Evolutionary conservation across 768 basidiomycete genomes (phyloP), one percentile per base, ranked within the genome.

Genomic region (Auriscalpium vulgare): DNA sequence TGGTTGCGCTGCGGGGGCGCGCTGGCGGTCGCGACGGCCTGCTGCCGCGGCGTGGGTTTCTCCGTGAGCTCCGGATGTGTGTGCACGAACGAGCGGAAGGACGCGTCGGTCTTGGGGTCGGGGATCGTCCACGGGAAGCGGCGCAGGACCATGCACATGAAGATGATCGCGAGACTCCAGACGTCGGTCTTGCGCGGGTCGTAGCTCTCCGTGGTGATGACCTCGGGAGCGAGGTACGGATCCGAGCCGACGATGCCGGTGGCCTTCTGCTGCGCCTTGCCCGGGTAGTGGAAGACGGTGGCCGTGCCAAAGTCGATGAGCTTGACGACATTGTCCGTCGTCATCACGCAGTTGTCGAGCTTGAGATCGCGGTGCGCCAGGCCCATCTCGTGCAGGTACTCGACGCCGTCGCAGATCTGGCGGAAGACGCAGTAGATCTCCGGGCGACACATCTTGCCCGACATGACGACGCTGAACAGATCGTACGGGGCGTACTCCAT

Each of bases 401-500:
- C 90, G 59, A 99, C 95, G 55, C 97, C 97, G 64, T 92, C 89
- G 71, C 95, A 91, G 63, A 99, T 97, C 72, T 99, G 97, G 58
- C 94, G 90, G 74, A 98, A 98, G 61, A 98, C 93, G 69, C 97
- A 99, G 75, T 97, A 98, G 54, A 97, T 94, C 72, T 99, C 95
- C 51, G 95, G 94, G 21, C 97, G 88, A 58, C 86, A 83, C 97
- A 99, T 99, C 74, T 93, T 97, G 61, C 92, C 91, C 14, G 95
- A 94, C 97, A 99, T 99, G 78, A 99, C 97, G 67, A 97, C 95
- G 57, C 89, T 91, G 75, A 99, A 99, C 55, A 99, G 85, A 73
- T 99, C 97, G 67, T 85, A 97, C 16, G 97, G 97, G 3, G 97
- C 97, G 66, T 97, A 98, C 72, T 98, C 95, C 97, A 99, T 99